A percentile compares a stretch with the other conserved stretches of the same genome.
Evolutionary conservation across 208 protist species (phyloP).

Genomic region (Blechomonas ayalai): DNA sequence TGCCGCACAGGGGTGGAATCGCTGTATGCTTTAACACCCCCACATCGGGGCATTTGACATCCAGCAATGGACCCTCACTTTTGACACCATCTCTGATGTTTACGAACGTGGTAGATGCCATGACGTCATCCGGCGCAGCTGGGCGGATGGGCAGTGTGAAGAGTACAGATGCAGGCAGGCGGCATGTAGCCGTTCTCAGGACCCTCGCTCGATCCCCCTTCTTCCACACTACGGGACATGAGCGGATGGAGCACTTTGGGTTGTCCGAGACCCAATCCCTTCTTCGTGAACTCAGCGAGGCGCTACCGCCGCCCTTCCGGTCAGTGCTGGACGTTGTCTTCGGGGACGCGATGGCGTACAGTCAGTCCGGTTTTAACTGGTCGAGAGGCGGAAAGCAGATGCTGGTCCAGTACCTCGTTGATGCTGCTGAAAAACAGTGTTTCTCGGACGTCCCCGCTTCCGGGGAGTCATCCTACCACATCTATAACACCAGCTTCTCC

Average conservation of each 20-base stretch:
- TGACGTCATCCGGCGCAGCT: background rate
- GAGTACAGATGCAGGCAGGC: too few species aligned
- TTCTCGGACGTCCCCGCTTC: too few species aligned
- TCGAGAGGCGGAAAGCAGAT: slow-evolving; percentile 27
- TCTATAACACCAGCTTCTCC: background rate
- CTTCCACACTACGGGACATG: slow-evolving; percentile 10
- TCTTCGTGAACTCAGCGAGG: slow-evolving; percentile 7
- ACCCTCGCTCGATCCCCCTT: slow-evolving; percentile 15
- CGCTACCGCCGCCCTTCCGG: slow-evolving; percentile 12
- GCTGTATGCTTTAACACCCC: slow-evolving; percentile 24
- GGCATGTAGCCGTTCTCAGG: too few species aligned
- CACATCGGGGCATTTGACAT: too few species aligned
- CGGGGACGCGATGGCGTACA: slow-evolving; percentile 26
- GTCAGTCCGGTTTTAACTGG: slow-evolving; percentile 30
- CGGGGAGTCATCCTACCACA: too few species aligned
- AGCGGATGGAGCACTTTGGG: background rate
- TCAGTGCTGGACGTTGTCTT: slow-evolving; percentile 32
- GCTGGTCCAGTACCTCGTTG: slow-evolving; percentile 34
- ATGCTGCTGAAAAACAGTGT: slow-evolving; percentile 10
- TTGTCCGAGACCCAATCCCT: slow-evolving; percentile 8
- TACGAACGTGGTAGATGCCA: too few species aligned
- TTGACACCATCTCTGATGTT: too few species aligned
- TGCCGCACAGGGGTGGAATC: slow-evolving; percentile 9
- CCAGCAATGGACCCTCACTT: too few species aligned
- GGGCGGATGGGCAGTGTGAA: background rate